Conservation (phyloP, 257 asterid species). For the Catharanthus roseus region DNA sequence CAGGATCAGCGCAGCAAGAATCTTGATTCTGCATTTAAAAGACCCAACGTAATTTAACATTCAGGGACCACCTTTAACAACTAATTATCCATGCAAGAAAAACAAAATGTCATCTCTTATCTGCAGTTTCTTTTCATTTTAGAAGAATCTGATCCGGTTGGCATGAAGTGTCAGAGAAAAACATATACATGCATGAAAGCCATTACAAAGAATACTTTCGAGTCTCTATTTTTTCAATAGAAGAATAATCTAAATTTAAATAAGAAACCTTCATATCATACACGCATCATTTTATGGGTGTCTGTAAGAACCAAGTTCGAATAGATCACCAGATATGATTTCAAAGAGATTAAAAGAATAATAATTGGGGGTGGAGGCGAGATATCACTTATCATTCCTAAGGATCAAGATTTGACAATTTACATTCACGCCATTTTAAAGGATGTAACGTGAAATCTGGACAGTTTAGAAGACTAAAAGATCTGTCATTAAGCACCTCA, state of each 20-base stretch:
- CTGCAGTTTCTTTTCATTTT: neutral
- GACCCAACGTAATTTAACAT: conserved; percentile 7
- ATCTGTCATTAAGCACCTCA: neutral
- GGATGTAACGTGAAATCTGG: neutral
- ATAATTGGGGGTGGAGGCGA: too few relatives aligned
- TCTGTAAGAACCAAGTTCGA: neutral
- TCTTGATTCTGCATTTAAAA: conserved; percentile 46
- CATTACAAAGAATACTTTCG: neutral
- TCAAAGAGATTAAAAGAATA: neutral
- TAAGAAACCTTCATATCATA: neutral
- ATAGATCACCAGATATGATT: neutral
- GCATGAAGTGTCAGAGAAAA: neutral
- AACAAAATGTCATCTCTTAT: neutral
- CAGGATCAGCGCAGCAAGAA: conserved; percentile 74
- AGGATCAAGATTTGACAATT: neutral
- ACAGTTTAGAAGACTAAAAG: neutral
- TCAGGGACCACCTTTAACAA: neutral
- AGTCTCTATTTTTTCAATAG: neutral
- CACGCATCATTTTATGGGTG: neutral
- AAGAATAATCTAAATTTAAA: neutral
- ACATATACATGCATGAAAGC: neutral
- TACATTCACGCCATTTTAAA: neutral
- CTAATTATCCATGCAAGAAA: neutral
- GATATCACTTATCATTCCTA: too few relatives aligned
- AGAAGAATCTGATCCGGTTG: neutral